Base-by-base conservation (phyloP, 257 asterid genomes). In the Gentiana dahurica region DNA sequence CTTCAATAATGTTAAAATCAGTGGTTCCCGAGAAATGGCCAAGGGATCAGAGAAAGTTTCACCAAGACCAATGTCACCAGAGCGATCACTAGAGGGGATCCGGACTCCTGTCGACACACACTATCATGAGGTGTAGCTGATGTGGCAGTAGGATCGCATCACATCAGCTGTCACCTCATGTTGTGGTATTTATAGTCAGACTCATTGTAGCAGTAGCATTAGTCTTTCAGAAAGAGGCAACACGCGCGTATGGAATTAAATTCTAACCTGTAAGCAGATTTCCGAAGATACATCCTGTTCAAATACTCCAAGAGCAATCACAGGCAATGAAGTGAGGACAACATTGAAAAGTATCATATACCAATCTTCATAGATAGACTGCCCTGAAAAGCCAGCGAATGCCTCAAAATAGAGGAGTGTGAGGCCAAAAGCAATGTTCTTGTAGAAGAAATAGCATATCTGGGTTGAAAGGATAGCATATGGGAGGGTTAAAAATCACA, bases 401-500 rank as follows among this genome's bases (percentile, higher is more conserved):
- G 91, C 95, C 88, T 92, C 99, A 32, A 88, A 92, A 67, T 92
- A 88, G 87, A 92, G 86, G 68, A 92, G 91, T 5, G 99, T 88
- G 70, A 92, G 93, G 60, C 97, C 99, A 67, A 88, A 92, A 49
- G 97, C 95, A 55, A 92, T 89, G 77, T 92, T 92, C 79, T 92
- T 92, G 91, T 92, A 92, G 91, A 92, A 88, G 84, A 86, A 92
- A 78, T 92, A 92, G 69, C 95, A 92, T 47, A 92, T 84, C 99
- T 92, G 92, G 56, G 69, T 33, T 62, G 37, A 69, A 49, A 68
- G 56, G 37, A 69, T 51, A 68, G 56, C 51, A 62, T 70, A 55
- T 61, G 59, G n/a, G 66, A 53, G 33, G 60, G 46, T 67, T 57
- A 51, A 63, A 38, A 36, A 39, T 8, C n/a, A 37, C 1, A 13